phyloP scores from a whole-genome alignment of 306 rosid genomes.

The Erythrophleum fordii region DNA sequence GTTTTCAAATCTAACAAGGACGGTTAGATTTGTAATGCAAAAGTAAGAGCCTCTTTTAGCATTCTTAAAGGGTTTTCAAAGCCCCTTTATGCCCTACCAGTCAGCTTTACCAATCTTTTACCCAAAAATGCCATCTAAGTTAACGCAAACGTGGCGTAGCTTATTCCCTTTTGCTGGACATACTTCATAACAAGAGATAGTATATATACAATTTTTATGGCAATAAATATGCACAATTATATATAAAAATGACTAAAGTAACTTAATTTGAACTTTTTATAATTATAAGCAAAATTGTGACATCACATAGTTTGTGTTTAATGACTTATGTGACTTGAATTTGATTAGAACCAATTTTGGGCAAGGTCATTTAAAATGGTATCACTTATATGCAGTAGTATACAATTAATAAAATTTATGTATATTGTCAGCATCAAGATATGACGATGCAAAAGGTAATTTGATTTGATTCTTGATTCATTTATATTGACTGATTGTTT shows the following conservation, averaged over 20 bases:
- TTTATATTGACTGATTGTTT: too few species aligned
- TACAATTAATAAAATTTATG: too few species aligned
- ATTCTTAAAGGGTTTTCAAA: constrained; percentile 36
- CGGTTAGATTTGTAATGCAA: constrained; percentile 46
- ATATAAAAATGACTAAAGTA: too few species aligned
- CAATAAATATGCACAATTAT: not conserved
- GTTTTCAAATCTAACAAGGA: constrained; percentile 41
- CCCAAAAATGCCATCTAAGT: not conserved
- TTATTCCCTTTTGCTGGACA: not conserved
- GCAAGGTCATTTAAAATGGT: not conserved
- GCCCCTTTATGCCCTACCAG: constrained; percentile 34
- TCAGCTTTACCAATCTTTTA: constrained; percentile 26
- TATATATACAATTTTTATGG: not conserved
- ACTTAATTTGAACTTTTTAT: not conserved
- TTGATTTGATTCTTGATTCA: too few species aligned
- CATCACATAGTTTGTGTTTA: not conserved
- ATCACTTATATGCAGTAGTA: too few species aligned
- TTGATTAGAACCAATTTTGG: not conserved
- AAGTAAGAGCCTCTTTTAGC: constrained; percentile 47
- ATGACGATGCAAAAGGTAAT: too few species aligned
- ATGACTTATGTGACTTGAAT: not conserved
- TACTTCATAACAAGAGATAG: not conserved
- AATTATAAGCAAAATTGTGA: not conserved
- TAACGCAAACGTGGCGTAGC: not conserved
- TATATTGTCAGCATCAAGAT: too few species aligned